Conservation (phyloP, 441 rosid genomes). For the Euphorbia celastroides region DNA sequence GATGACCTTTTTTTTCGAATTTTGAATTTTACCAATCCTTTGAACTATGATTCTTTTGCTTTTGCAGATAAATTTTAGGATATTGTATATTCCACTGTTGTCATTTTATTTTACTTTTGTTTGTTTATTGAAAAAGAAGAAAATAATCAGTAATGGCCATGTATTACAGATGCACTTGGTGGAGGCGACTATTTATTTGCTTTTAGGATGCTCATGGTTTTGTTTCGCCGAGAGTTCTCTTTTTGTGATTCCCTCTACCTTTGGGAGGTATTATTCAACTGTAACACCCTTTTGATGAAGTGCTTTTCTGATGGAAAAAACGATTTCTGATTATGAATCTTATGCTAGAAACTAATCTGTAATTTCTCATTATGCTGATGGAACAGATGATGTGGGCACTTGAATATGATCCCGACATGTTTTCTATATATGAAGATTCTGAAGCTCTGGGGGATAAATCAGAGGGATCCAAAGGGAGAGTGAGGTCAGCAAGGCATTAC, state of each 20-base stretch:
- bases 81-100: neutral
- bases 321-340: no score
- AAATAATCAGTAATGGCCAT: conserved; percentile 13
- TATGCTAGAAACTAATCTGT: no score
- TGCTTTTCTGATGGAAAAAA: conserved; percentile 1
- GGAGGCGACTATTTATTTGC: conserved; percentile 97
- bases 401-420: conserved; percentile 83
- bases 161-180: conserved; percentile 68
- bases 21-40: conserved; percentile 4
- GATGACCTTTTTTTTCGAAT: conserved; percentile 2
- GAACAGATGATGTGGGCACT: conserved; percentile 99
- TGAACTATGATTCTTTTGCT: neutral
- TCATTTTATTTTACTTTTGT: neutral
- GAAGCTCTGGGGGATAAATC: conserved; percentile 37
- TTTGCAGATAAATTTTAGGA: neutral
- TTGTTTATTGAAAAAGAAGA: neutral
- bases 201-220: conserved; percentile 93
- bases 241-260: conserved; percentile 92
- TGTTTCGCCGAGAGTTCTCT: conserved; percentile 94
- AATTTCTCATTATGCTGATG: no score
- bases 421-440: conserved; percentile 52
- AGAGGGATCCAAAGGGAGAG: conserved; percentile 50
- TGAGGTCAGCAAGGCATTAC: conserved; percentile 56
- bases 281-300: conserved; percentile 1
- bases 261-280: conserved; percentile 72